Evolutionary conservation across 257 asterid species (phyloP).

Genomic region (Gentiana straminea): DNA sequence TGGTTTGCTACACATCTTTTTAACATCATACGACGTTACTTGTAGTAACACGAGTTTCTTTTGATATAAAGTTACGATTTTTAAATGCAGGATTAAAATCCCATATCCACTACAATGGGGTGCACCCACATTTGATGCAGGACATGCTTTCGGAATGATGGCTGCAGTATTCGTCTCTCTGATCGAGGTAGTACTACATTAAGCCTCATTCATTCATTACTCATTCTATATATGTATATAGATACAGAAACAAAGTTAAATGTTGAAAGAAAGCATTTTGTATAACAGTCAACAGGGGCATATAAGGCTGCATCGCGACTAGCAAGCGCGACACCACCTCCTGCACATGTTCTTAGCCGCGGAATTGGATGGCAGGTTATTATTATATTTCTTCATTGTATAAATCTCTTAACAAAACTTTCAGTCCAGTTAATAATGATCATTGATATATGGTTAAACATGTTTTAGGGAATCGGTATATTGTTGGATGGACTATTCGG

Average conservation of each 20-base stretch:
- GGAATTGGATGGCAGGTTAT: conserved; percentile 99
- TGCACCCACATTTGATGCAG: conserved; percentile 94
- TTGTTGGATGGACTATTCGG: conserved; percentile 81
- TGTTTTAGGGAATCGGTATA: conserved; percentile 74
- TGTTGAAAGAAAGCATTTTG: background rate
- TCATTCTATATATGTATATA: background rate
- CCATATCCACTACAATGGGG: conserved; percentile 99
- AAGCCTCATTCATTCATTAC: background rate
- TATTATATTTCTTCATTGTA: background rate
- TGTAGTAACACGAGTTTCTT: background rate
- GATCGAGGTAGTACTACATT: conserved; percentile 52
- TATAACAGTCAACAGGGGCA: conserved; percentile 88
- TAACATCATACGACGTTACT: background rate
- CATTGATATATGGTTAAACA: too few species aligned
- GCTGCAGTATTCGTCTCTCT: conserved; percentile 84
- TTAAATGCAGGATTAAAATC: conserved; percentile 61
- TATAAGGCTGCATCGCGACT: conserved; percentile 92
- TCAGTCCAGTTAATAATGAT: background rate
- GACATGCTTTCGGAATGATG: conserved; percentile 99
- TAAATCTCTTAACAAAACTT: background rate
- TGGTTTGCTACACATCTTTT: conserved; percentile 36
- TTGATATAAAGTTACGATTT: background rate
- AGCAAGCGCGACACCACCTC: conserved; percentile 98
- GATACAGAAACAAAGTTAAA: background rate
- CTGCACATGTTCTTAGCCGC: conserved; percentile 97